Percentiles rank a stretch among this genome's conserved stretches.
Evolutionary conservation across 2,329 filamentous ascomycete species (phyloP).

Genomic region (Fusarium lateritium): DNA sequence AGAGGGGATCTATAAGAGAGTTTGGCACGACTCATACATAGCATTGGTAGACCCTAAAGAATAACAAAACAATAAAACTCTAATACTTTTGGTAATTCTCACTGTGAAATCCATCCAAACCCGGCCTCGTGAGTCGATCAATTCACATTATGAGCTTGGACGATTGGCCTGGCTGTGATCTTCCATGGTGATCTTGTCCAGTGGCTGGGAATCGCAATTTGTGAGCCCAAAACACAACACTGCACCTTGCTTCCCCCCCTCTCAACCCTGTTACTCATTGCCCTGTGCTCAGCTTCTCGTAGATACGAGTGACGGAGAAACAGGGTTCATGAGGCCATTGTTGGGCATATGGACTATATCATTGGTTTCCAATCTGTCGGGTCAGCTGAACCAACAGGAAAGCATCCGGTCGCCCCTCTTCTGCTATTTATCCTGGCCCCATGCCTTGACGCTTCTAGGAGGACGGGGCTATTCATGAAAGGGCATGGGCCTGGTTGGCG

Average conservation of each 20-base stretch:
- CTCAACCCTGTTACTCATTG: constrained; percentile 11
- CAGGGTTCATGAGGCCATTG: constrained; percentile 30
- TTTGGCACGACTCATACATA: constrained; percentile 24
- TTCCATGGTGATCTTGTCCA: not conserved
- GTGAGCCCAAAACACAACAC: not conserved
- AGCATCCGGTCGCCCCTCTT: constrained; percentile 14
- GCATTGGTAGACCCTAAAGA: constrained; percentile 25
- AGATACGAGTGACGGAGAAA: constrained; percentile 10
- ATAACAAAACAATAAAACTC: constrained; percentile 26
- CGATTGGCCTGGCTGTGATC: not conserved
- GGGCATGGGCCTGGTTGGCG: constrained; percentile 1
- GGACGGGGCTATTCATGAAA: not conserved
- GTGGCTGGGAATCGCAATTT: constrained; percentile 9
- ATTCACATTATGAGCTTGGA: constrained; percentile 5
- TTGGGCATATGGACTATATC: constrained; percentile 1
- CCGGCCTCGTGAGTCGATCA: not conserved
- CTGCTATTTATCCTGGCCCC: constrained; percentile 12
- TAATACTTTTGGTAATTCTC: constrained; percentile 4
- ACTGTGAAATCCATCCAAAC: not conserved
- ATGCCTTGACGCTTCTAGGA: not conserved
- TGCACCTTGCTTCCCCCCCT: constrained; percentile 1
- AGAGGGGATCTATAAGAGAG: constrained; percentile 11
- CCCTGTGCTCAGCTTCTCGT: constrained; percentile 7
- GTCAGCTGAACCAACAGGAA: constrained; percentile 44
- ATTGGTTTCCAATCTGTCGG: constrained; percentile 42